These are phyloP conservation scores for Solanum virginianum DNA, from an alignment of 257 asterid species.

Conservation along the genomic window DNA sequence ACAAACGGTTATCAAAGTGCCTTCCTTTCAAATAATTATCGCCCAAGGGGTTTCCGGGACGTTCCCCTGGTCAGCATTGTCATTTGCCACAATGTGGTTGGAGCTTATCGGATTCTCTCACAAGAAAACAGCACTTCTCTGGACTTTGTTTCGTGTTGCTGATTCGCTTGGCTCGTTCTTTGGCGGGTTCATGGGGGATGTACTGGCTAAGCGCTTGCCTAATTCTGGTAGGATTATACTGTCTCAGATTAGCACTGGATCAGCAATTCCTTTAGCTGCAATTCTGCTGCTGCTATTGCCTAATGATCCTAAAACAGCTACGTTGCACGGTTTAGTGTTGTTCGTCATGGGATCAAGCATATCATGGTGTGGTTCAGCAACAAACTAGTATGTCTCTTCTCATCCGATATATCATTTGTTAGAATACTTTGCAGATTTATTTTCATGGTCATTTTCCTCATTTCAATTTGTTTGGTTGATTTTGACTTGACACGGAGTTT, in stretches of 20 bases:
- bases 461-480: background rate
- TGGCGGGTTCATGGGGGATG: slow-evolving; percentile 84
- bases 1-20: slow-evolving; percentile 32
- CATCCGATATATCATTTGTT: background rate
- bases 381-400: slow-evolving; percentile 53
- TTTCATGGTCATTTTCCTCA: background rate
- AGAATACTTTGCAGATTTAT: background rate
- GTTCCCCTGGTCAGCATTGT: slow-evolving; percentile 6
- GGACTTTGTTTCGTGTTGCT: slow-evolving; percentile 52
- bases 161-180: slow-evolving; percentile 58
- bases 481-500: background rate
- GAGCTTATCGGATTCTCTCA: slow-evolving; percentile 29
- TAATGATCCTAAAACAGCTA: slow-evolving; percentile 45
- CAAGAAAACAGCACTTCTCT: slow-evolving; percentile 43
- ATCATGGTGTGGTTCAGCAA: slow-evolving; percentile 83
- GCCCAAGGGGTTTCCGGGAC: slow-evolving; percentile 6
- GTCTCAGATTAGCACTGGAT: slow-evolving; percentile 77
- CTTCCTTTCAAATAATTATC: background rate
- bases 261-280: slow-evolving; percentile 71
- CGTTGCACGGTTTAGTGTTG: slow-evolving; percentile 53
- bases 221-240: slow-evolving; percentile 68
- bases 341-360: slow-evolving; percentile 53
- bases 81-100: slow-evolving; percentile 7
- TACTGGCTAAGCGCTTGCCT: slow-evolving; percentile 48
- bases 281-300: slow-evolving; percentile 63